These are phyloP conservation scores for Cladosporium velox DNA, from an alignment of 2,329 filamentous ascomycete genomes.

Conservation along the genomic window DNA sequence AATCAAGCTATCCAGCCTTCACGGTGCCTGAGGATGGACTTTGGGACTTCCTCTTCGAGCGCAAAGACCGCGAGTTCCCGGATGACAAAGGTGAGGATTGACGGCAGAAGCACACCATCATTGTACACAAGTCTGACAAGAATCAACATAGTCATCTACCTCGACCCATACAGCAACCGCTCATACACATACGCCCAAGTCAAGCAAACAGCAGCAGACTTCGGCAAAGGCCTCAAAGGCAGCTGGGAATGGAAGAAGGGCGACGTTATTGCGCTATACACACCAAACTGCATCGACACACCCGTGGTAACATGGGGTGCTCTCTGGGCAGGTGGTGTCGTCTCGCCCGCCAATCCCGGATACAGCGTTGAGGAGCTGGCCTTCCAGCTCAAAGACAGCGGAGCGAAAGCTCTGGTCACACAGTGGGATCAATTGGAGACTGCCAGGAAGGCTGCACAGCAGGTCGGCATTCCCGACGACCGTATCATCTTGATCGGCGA, in stretches of 20 bases:
- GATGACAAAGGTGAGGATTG: constrained; percentile 68
- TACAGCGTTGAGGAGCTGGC: constrained; percentile 83
- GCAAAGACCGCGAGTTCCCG: constrained; percentile 63
- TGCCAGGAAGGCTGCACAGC: constrained; percentile 67
- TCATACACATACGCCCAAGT: constrained; percentile 71
- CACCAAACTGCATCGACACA: constrained; percentile 84
- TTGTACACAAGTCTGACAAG: background rate
- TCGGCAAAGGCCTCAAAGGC: constrained; percentile 76
- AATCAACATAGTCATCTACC: constrained; percentile 67
- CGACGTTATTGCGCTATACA: constrained; percentile 80
- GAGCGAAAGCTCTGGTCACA: constrained; percentile 73
- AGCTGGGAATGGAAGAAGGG: constrained; percentile 77
- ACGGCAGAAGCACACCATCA: background rate
- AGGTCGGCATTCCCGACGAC: constrained; percentile 69
- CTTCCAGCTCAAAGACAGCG: constrained; percentile 78
- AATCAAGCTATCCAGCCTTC: constrained; percentile 65
- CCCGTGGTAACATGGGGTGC: constrained; percentile 75
- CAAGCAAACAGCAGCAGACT: constrained; percentile 66
- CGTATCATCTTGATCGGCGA: constrained; percentile 77
- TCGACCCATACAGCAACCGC: constrained; percentile 69
- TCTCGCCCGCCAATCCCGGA: constrained; percentile 84
- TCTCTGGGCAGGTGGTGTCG: constrained; percentile 78
- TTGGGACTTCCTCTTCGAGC: constrained; percentile 77
- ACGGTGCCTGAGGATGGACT: constrained; percentile 74
- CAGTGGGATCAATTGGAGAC: constrained; percentile 66